phyloP scores from a whole-genome alignment of 345 rosid genomes.

The Eucalyptus leucophloia region DNA sequence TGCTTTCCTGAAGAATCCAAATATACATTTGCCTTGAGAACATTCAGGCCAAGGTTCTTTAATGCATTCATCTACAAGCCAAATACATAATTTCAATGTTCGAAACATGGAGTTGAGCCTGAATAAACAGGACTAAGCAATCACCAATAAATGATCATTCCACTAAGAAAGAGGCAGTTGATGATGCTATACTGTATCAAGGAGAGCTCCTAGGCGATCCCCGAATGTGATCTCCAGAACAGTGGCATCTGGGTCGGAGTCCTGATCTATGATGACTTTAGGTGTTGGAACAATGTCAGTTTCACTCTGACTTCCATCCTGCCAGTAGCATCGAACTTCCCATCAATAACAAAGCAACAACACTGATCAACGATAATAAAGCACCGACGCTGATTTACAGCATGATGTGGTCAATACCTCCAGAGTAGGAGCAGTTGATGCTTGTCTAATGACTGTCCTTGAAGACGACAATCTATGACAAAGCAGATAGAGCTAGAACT shows the following conservation, averaged over 20 bases:
- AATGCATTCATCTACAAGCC: conserved; percentile 75
- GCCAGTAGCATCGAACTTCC: conserved; percentile 8
- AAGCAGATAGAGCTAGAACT: neutral
- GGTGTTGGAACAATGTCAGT: conserved; percentile 75
- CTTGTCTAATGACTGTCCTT: conserved; percentile 22
- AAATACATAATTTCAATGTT: neutral
- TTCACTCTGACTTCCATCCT: conserved; percentile 50
- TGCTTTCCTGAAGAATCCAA: conserved; percentile 95
- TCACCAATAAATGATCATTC: neutral
- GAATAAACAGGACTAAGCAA: neutral
- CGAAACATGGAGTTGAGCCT: neutral
- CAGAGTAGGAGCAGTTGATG: conserved; percentile 56
- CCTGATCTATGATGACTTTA: conserved; percentile 86
- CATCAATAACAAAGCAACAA: neutral
- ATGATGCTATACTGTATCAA: conserved; percentile 58
- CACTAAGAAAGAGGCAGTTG: neutral
- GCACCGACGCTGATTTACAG: neutral
- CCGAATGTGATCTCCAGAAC: conserved; percentile 85
- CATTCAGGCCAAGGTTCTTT: conserved; percentile 89
- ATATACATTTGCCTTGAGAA: conserved; percentile 81
- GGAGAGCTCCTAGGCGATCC: conserved; percentile 94
- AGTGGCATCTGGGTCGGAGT: conserved; percentile 87
- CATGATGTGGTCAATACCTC: conserved; percentile 39
- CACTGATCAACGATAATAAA: neutral
- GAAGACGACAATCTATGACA: conserved; percentile 36